Evolutionary conservation across 2,329 filamentous ascomycete species (phyloP), one percentile per base, ranked within the genome.

Genomic region (Aspergillus caelatus): DNA sequence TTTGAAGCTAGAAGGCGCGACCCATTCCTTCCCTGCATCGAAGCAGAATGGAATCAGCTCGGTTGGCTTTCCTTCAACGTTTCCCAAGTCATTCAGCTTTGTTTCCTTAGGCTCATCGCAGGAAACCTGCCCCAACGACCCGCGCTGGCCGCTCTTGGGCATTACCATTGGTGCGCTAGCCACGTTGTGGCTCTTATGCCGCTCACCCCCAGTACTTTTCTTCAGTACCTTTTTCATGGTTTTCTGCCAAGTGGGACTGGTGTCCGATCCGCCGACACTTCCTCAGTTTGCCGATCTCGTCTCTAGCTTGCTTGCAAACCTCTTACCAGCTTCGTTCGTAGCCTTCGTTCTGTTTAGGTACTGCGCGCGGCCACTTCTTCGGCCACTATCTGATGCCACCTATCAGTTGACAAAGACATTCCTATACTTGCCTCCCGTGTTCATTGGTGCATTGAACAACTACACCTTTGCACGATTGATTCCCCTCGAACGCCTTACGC

Each of bases 361-460:
- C 75, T 94, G 94, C 60, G 86, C 95, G 11, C 84, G 87, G 5
- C 89, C 91, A 53, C 88, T 91, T 1, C 85, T 97, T 30, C 79
- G 77, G 1, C 89, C 88, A 1, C 84, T 97, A 0, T 93, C 94
- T 0, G 71, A 73, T 39, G 77, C 78, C 2, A 73, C 74, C 21
- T 80, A 79, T 57, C 94, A 97, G 74, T 71, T 97, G 50, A 94
- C 97, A 73, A 97, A 96, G 82, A 92, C 93, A 0, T 79, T 98
- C 3, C 83, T 98, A 32, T 98, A 93, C 91, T 83, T 99, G 0
- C 94, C 94, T 1, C 90, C 89, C 9, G 93, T 91, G 73, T 99
- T 96, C 91, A 88, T 97, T 45, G 95, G 94, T 19, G 90, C 92
- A 1, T 80, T 99, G 68, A 94, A 94, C 73, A 98, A 98, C 79